A percentile compares a stretch with the other conserved stretches of the same genome.
phyloP scores from a whole-genome alignment of 1,139 yeast genomes.

The Taphrina pruni region DNA sequence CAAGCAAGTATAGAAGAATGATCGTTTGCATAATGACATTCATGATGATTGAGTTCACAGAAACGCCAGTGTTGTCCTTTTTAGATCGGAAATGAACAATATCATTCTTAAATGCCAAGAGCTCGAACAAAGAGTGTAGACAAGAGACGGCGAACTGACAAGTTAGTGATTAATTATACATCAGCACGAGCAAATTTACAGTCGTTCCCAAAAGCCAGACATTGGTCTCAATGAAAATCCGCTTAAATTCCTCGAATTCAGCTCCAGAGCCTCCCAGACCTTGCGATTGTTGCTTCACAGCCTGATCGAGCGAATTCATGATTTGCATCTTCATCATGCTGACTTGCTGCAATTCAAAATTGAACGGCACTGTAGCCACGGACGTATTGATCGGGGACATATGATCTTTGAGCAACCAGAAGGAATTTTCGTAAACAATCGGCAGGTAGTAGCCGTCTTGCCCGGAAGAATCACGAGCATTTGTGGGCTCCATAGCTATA shows the following conservation, averaged over 20 bases:
- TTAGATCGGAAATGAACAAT: slow-evolving; percentile 27
- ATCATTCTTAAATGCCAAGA: slow-evolving; percentile 54
- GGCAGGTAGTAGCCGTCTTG: slow-evolving; percentile 50
- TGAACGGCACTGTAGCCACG: slow-evolving; percentile 48
- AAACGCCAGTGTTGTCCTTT: slow-evolving; percentile 53
- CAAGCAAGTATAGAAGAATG: slow-evolving; percentile 53
- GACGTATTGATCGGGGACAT: slow-evolving; percentile 52
- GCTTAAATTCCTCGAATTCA: slow-evolving; percentile 53
- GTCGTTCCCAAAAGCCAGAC: slow-evolving; percentile 53
- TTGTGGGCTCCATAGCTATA: slow-evolving; percentile 48
- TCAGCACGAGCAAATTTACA: slow-evolving; percentile 1
- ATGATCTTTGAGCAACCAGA: slow-evolving; percentile 55
- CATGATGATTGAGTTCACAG: slow-evolving; percentile 55
- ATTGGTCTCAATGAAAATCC: slow-evolving; percentile 53
- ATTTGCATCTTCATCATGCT: slow-evolving; percentile 52
- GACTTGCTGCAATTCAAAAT: slow-evolving; percentile 50
- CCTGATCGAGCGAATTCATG: slow-evolving; percentile 49
- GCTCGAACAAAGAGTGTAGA: slow-evolving; percentile 54
- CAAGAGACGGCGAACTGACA: slow-evolving; percentile 50
- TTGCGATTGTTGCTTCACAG: slow-evolving; percentile 50
- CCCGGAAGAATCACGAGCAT: slow-evolving; percentile 49
- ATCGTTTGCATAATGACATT: slow-evolving; percentile 55
- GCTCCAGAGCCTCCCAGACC: slow-evolving; percentile 48
- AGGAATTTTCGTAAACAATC: slow-evolving; percentile 52
- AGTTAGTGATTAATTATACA: neutral